phyloP scores from a whole-genome alignment of 768 basidiomycete genomes.

The Pisolithus sp. region DNA sequence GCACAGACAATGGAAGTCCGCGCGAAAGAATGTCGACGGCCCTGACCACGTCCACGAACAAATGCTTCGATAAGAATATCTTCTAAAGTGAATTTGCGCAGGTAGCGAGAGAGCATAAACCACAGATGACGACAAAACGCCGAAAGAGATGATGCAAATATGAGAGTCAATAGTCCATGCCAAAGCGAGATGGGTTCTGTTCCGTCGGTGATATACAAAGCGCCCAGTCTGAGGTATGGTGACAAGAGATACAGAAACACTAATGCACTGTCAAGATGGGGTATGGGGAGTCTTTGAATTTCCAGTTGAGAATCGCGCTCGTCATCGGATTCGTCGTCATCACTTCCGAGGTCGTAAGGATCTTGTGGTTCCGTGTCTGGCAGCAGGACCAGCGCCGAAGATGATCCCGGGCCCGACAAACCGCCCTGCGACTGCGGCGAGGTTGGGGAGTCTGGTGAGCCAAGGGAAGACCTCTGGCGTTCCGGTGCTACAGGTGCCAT shows the following conservation, averaged over 20 bases:
- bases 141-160: constrained; percentile 51
- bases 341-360: constrained; percentile 31
- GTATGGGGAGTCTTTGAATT: constrained; percentile 15
- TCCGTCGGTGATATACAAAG: constrained; percentile 51
- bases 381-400: constrained; percentile 58
- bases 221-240: constrained; percentile 67
- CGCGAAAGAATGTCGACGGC: constrained; percentile 38
- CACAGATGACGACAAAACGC: constrained; percentile 62
- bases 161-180: constrained; percentile 42
- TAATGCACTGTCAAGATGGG: constrained; percentile 49
- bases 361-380: constrained; percentile 44
- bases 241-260: constrained; percentile 66
- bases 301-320: constrained; percentile 26
- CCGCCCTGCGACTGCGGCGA: constrained; percentile 1
- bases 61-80: constrained; percentile 60
- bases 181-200: constrained; percentile 36
- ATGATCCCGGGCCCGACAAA: constrained; percentile 31
- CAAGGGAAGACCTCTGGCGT: constrained; percentile 5
- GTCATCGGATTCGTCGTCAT: constrained; percentile 33
- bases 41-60: constrained; percentile 48
- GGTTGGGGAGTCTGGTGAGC: constrained; percentile 1
- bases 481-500: constrained; percentile 7
- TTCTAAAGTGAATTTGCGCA: constrained; percentile 57
- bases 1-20: constrained; percentile 39
- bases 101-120: constrained; percentile 73